Conservation (phyloP, 805 yeast genomes). For the Schizosaccharomyces japonicus region DNA sequence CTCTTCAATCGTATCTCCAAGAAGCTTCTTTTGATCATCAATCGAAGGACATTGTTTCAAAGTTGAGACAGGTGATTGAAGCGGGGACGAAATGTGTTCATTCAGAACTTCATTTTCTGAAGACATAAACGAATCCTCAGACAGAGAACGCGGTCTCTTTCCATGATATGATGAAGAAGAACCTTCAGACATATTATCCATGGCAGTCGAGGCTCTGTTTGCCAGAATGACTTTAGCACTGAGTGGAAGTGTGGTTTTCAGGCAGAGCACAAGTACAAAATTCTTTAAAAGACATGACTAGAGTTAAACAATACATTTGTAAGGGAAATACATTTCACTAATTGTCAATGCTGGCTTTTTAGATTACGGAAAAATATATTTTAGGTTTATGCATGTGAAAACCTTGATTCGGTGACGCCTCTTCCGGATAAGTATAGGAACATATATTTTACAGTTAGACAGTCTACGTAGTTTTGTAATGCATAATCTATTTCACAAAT, state of each 20-base stretch:
- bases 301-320: neutral
- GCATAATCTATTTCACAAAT: neutral
- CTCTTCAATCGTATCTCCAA: neutral
- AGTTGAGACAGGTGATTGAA: neutral
- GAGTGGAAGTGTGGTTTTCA: too few species aligned
- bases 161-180: slow-evolving; percentile 1
- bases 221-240: slow-evolving; percentile 36
- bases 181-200: slow-evolving; percentile 1
- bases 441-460: too few species aligned
- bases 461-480: too few species aligned
- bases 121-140: neutral
- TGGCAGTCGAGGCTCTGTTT: slow-evolving; percentile 16
- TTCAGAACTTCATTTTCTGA: neutral
- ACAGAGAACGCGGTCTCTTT: neutral
- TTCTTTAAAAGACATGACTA: neutral
- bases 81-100: neutral
- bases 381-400: too few species aligned
- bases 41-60: neutral
- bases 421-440: too few species aligned
- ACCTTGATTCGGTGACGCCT: too few species aligned
- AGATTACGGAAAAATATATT: too few species aligned
- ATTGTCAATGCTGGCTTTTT: too few species aligned
- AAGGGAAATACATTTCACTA: too few species aligned
- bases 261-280: too few species aligned
- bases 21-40: neutral